These are phyloP conservation scores for Orbilia ellipsospora DNA, from an alignment of 2,329 filamentous ascomycete genomes.

Conservation along the genomic window DNA sequence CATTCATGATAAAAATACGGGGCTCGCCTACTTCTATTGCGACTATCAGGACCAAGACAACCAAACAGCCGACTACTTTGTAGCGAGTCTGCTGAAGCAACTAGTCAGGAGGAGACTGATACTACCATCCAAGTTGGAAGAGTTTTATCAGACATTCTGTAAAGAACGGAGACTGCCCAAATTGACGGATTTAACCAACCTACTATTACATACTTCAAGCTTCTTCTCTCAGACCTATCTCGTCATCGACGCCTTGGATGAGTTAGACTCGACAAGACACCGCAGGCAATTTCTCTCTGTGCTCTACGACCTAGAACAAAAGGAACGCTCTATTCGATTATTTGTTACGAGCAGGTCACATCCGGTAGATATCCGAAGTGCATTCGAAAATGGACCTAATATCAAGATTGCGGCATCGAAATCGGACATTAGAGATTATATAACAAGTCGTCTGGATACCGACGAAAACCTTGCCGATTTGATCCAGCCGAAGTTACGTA, in stretches of 20 bases:
- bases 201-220: conserved; percentile 25
- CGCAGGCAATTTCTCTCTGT: conserved; percentile 20
- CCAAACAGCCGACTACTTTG: conserved; percentile 40
- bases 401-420: conserved; percentile 43
- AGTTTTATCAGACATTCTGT: conserved; percentile 36
- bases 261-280: conserved; percentile 32
- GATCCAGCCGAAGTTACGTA: conserved; percentile 34
- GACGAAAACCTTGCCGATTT: conserved; percentile 41
- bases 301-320: conserved; percentile 20
- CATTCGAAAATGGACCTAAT: conserved; percentile 34
- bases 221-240: conserved; percentile 36
- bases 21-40: conserved; percentile 43
- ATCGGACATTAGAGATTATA: conserved; percentile 40
- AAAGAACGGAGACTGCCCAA: conserved; percentile 38
- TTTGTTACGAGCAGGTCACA: conserved; percentile 43
- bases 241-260: conserved; percentile 38
- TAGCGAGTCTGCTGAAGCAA: conserved; percentile 33
- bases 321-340: conserved; percentile 23
- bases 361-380: conserved; percentile 31
- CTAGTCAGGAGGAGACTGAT: conserved; percentile 21
- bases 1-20: conserved; percentile 8
- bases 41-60: conserved; percentile 46
- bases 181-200: conserved; percentile 17
- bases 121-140: conserved; percentile 22
- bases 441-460: conserved; percentile 31